Evolutionary conservation across 352 stramenopile species (phyloP), one percentile per base, ranked within the genome.

Genomic region (Elongisporangium prolatum): DNA sequence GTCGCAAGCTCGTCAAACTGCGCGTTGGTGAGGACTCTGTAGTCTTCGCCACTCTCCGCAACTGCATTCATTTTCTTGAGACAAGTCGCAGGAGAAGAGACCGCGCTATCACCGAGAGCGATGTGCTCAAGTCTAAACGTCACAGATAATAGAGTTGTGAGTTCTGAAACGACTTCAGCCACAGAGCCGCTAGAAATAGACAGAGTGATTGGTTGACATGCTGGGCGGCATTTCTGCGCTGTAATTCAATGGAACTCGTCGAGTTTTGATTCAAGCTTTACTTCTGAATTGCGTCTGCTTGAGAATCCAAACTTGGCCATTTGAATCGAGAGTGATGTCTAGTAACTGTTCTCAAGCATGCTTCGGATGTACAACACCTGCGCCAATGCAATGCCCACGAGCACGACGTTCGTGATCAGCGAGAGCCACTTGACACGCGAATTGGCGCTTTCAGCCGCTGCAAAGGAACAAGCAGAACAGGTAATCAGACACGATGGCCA

Each of bases 361-460:
- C 67, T 80, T 52, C 85, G 85, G 52, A 94, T 91, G 74, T 91
- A 92, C 56, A 94, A 60, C 47, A 94, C 82, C 58, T 94, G 85
- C n/a, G 66, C 77, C 25, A 89, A 72, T 20, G 85, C 85, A 58
- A 94, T 90, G 24, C 75, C 71, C 21, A 94, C 64, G 21, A 94
- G 76, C 55, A 94, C 75, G 44, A 87, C 13, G 62, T 94, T 94
- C 0, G 77, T 91, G 51, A 92, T 68, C 50, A 94, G 62, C 28
- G 85, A 91, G 52, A 88, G 72, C 80, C 82, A 92, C 69, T 91
- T 92, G 48, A 94, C 77, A n/a, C 85, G 85, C 6, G 72, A 73
- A 59, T 92, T 91, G 44, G 80, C 71, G 57, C 78, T 90, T 52
- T 94, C 85, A 4, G 83, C 85, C 49, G 77, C 85, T 91, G 52